Evolutionary conservation across 2,329 filamentous ascomycete species (phyloP), one percentile per base, ranked within the genome.

Genomic region (Pseudogymnoascus sp.): DNA sequence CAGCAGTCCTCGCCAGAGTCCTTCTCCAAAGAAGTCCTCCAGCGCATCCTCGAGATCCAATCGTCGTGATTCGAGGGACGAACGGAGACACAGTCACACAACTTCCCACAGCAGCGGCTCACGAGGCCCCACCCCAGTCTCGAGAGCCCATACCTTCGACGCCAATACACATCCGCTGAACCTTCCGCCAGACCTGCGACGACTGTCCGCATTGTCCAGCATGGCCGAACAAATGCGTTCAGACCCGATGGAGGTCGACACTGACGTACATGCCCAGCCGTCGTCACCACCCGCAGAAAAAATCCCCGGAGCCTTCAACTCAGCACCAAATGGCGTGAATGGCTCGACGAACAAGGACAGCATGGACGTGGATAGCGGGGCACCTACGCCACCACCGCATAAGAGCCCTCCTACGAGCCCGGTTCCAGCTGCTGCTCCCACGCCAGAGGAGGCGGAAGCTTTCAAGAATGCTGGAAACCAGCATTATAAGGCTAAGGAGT

Each of bases 381-480:
- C 82, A 17, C 89, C 89, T 10, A 80, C 82, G 38, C 89, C 89
- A 62, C 89, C 89, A 61, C 89, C 88, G 65, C 89, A 93, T 77
- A 82, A 84, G 70, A 86, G 83, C 28, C 84, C 82, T 71, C 83
- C 83, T 50, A 82, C 81, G 63, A 87, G 82, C 73, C 85, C 84
- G 47, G 78, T 78, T 60, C 78, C 80, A 50, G 79, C 79, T 60
- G 76, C 78, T 42, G 65, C 63, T 63, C 70, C 69, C 62, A 71
- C 67, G 2, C 64, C 65, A 62, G 89, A 93, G 62, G 91, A 97
- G 73, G 91, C 93, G 26, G 95, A 99, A 78, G 82, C 86, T 11
- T 96, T 88, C 83, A 99, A 99, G 81, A 85, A 90, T 70, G 86
- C 90, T 1, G 95, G 95, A 65, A 99, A 99, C 79, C 95, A 95